Conservation (phyloP, 2,329 filamentous ascomycete species). For the Penicillium capsulatum region DNA sequence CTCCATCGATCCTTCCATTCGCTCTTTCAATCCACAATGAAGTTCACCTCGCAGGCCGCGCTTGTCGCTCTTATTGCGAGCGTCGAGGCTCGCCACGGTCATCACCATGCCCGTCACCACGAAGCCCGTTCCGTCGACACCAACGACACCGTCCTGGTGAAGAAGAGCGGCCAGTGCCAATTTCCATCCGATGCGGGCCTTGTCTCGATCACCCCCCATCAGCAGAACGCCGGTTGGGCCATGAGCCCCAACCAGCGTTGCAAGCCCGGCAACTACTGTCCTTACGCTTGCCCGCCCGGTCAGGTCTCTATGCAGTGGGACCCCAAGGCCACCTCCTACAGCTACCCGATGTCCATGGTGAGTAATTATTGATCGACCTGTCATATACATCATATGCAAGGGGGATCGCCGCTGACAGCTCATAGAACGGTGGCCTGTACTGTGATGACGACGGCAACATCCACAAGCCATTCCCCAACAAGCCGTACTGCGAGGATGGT, state of each 20-base stretch:
- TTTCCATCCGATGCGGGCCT: slow-evolving; percentile 66
- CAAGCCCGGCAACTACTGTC: slow-evolving; percentile 64
- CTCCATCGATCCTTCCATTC: slow-evolving; percentile 12
- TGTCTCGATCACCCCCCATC: slow-evolving; percentile 61
- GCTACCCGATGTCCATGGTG: slow-evolving; percentile 69
- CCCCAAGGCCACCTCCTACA: slow-evolving; percentile 61
- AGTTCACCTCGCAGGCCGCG: slow-evolving; percentile 32
- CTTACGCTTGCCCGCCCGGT: slow-evolving; percentile 70
- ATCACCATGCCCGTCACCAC: slow-evolving; percentile 25
- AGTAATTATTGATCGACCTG: slow-evolving; percentile 28
- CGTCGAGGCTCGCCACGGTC: slow-evolving; percentile 33
- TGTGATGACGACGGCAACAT: slow-evolving; percentile 64
- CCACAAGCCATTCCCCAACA: slow-evolving; percentile 63
- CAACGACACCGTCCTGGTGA: slow-evolving; percentile 39
- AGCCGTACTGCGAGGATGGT: slow-evolving; percentile 67
- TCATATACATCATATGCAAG: slow-evolving; percentile 6
- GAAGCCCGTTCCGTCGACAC: slow-evolving; percentile 24
- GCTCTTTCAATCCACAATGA: slow-evolving; percentile 30
- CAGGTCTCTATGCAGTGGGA: slow-evolving; percentile 79
- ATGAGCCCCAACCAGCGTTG: slow-evolving; percentile 72
- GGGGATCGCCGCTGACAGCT: slow-evolving; percentile 13
- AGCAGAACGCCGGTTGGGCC: slow-evolving; percentile 69
- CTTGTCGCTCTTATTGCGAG: slow-evolving; percentile 38
- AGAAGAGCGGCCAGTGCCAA: slow-evolving; percentile 55
- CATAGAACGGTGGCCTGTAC: slow-evolving; percentile 67